A percentile compares a stretch with the other conserved stretches of the same genome.
phyloP scores from a whole-genome alignment of 140 eudicot genomes.

The Bidens hawaiensis region DNA sequence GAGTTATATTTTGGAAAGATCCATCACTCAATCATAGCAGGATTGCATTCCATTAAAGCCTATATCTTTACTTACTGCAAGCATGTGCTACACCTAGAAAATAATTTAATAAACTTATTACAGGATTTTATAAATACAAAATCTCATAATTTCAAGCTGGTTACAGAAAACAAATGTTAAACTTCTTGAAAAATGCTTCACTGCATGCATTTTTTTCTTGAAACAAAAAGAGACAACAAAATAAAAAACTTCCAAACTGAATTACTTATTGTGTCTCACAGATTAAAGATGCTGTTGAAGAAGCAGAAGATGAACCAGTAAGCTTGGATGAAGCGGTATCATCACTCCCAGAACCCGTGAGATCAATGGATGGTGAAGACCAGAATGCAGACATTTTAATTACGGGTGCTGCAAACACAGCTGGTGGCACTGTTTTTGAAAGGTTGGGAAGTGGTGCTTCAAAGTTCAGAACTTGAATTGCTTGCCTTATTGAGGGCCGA shows the following conservation, averaged over 20 bases:
- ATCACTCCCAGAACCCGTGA: constrained; percentile 3
- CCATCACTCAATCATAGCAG: background rate
- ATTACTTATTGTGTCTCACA: background rate
- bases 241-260: background rate
- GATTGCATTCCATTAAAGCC: too few relatives aligned
- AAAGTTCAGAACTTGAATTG: constrained; percentile 13
- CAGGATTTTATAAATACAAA: too few relatives aligned
- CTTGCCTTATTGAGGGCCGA: constrained; percentile 18
- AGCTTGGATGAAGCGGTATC: constrained; percentile 6
- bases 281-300: background rate
- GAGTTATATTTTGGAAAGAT: background rate
- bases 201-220: background rate
- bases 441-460: constrained; percentile 24
- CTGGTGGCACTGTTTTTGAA: constrained; percentile 10
- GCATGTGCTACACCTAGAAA: too few relatives aligned
- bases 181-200: background rate
- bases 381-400: constrained; percentile 2
- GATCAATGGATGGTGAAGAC: constrained; percentile 9
- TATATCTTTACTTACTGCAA: too few relatives aligned
- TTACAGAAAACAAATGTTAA: background rate
- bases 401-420: background rate
- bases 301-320: constrained; percentile 9
- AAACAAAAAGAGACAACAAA: background rate
- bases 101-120: too few relatives aligned
- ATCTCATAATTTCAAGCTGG: too few relatives aligned